phyloP scores from a whole-genome alignment of 306 rosid species.

The Delonix regia region DNA sequence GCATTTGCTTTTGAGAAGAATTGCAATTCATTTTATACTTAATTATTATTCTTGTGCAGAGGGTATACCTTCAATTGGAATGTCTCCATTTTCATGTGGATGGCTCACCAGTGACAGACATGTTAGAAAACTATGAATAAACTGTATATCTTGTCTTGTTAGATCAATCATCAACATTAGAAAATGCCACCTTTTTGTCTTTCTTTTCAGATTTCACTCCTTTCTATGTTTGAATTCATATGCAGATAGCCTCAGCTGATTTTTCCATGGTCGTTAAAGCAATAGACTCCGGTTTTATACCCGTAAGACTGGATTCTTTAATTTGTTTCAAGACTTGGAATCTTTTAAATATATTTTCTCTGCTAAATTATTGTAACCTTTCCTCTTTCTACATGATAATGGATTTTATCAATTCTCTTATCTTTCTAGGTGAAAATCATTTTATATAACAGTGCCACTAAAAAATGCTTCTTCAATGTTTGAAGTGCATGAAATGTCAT shows the following conservation, averaged over 20 bases:
- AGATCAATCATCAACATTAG: conserved; percentile 21
- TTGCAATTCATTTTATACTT: conserved; percentile 17
- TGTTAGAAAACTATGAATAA: conserved; percentile 50
- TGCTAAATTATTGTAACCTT: background rate
- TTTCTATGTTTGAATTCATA: conserved; percentile 33
- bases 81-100: conserved; percentile 96
- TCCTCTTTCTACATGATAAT: background rate
- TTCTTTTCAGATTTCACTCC: conserved; percentile 24
- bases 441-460: background rate
- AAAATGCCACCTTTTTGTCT: background rate
- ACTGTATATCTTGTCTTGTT: conserved; percentile 26
- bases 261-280: conserved; percentile 68
- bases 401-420: background rate
- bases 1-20: conserved; percentile 9
- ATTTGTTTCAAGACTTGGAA: conserved; percentile 31
- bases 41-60: conserved; percentile 55
- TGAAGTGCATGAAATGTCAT: background rate
- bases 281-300: conserved; percentile 75
- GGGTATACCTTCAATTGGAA: conserved; percentile 91
- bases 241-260: conserved; percentile 78
- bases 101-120: conserved; percentile 75
- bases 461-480: conserved; percentile 17
- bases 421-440: background rate
- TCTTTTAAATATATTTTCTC: conserved; percentile 14
- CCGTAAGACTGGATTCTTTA: conserved; percentile 60